These are phyloP conservation scores for Lecanicillium sp. DNA, from an alignment of 2,329 filamentous ascomycete genomes.

Conservation along the genomic window DNA sequence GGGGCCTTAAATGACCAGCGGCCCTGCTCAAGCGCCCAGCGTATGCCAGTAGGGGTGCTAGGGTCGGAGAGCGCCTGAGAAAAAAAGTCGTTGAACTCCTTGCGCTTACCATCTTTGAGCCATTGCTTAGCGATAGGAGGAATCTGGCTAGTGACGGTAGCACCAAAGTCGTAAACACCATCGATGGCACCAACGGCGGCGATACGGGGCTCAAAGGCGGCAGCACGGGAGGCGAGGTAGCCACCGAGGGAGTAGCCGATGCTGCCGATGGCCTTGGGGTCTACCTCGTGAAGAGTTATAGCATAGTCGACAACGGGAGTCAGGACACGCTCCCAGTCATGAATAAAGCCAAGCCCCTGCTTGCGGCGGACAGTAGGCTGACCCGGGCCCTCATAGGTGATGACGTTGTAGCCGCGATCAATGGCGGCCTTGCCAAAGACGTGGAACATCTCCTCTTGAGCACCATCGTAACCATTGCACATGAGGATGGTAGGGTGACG, in stretches of 20 bases:
- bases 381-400: conserved; percentile 42
- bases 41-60: conserved; percentile 14
- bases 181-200: conserved; percentile 34
- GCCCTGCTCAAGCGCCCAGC: conserved; percentile 23
- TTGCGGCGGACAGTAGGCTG: conserved; percentile 35
- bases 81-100: conserved; percentile 18
- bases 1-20: conserved; percentile 22
- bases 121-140: conserved; percentile 11
- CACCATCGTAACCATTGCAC: conserved; percentile 37
- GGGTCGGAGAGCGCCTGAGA: conserved; percentile 3
- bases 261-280: conserved; percentile 27
- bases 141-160: conserved; percentile 5
- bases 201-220: conserved; percentile 39
- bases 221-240: conserved; percentile 33
- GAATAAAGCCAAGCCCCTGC: conserved; percentile 38
- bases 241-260: conserved; percentile 38
- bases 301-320: conserved; percentile 36
- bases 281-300: conserved; percentile 23
- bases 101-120: conserved; percentile 16
- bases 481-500: conserved; percentile 34
- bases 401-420: conserved; percentile 35
- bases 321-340: conserved; percentile 37
- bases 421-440: conserved; percentile 27
- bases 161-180: conserved; percentile 30
- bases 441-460: conserved; percentile 39